These are phyloP conservation scores for Schizosaccharomyces octosporus DNA, from an alignment of 805 yeast species.

Conservation along the genomic window DNA sequence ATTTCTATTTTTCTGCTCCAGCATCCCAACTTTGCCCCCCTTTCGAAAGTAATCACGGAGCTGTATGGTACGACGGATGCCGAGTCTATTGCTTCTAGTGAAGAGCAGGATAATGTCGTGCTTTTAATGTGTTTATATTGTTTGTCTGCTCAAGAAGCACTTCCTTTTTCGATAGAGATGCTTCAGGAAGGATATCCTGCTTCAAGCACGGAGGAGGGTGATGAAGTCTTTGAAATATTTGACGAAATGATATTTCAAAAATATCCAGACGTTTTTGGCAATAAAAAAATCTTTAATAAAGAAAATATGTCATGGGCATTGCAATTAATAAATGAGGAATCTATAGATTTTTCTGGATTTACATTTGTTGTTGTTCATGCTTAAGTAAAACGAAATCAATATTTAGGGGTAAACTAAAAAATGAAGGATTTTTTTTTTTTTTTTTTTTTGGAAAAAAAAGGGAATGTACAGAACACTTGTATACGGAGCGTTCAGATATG, in stretches of 20 bases:
- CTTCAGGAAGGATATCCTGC: slow-evolving; percentile 3
- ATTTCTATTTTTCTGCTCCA: not conserved
- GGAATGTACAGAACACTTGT: not conserved
- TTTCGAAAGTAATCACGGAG: not conserved
- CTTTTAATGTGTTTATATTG: slow-evolving; percentile 3
- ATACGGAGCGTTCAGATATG: not conserved
- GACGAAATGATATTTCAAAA: slow-evolving; percentile 2
- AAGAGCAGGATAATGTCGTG: slow-evolving; percentile 6
- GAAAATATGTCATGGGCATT: not conserved
- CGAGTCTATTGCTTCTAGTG: slow-evolving; percentile 3
- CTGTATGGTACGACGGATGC: slow-evolving; percentile 5
- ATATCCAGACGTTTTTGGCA: not conserved
- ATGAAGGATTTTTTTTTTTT: not conserved
- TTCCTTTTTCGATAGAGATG: slow-evolving; percentile 3
- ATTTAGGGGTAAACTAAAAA: not conserved
- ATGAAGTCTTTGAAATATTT: slow-evolving; percentile 5
- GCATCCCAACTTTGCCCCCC: slow-evolving; percentile 1
- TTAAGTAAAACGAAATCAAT: not conserved
- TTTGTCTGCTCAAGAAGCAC: not conserved
- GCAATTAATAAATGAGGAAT: not conserved
- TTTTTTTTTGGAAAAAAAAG: not conserved
- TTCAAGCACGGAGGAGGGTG: slow-evolving; percentile 1
- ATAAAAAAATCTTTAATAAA: not conserved
- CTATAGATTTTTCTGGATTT: not conserved
- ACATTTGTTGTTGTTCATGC: not conserved